Conservation (phyloP, 1,284 basidiomycete species). For the Farysia itapuensis region DNA sequence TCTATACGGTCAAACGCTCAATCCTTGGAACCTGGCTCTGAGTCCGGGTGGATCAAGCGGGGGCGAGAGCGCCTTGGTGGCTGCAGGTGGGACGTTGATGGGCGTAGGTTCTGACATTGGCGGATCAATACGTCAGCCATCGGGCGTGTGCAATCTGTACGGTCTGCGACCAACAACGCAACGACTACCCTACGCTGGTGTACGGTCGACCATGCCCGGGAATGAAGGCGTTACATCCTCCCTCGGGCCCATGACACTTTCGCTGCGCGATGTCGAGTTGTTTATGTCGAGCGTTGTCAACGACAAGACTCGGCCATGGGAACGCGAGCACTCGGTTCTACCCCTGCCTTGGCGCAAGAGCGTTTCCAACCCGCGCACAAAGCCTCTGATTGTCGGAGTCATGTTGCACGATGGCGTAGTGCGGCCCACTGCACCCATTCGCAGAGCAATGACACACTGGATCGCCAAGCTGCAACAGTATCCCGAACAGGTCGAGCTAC, state of each 20-base stretch:
- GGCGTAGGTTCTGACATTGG: constrained; percentile 41
- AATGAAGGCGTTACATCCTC: constrained; percentile 29
- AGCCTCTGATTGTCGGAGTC: constrained; percentile 14
- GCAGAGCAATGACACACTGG: constrained; percentile 17
- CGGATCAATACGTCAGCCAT: constrained; percentile 36
- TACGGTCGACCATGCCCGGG: constrained; percentile 31
- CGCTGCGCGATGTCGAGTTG: constrained; percentile 27
- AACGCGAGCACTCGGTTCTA: constrained; percentile 9
- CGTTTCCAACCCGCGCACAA: constrained; percentile 2
- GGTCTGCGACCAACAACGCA: constrained; percentile 31
- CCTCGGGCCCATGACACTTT: constrained; percentile 20
- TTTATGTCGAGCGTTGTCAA: constrained; percentile 32
- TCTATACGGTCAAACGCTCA: constrained; percentile 42
- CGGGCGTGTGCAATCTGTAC: constrained; percentile 22
- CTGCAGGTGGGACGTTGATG: constrained; percentile 17
- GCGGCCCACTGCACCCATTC: constrained; percentile 16
- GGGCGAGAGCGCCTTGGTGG: constrained; percentile 35
- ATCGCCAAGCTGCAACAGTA: constrained; percentile 6
- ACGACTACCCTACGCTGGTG: constrained; percentile 21
- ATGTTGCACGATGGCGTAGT: constrained; percentile 30
- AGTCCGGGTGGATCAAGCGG: constrained; percentile 41
- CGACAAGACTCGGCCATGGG: constrained; percentile 19
- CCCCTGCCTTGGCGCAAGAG: constrained; percentile 20
- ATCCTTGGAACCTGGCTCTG: constrained; percentile 34
- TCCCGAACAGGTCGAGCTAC: constrained; percentile 9